These are phyloP conservation scores for Globisporangium rhizosaccharum DNA, from an alignment of 352 stramenopile genomes.

Conservation along the genomic window DNA sequence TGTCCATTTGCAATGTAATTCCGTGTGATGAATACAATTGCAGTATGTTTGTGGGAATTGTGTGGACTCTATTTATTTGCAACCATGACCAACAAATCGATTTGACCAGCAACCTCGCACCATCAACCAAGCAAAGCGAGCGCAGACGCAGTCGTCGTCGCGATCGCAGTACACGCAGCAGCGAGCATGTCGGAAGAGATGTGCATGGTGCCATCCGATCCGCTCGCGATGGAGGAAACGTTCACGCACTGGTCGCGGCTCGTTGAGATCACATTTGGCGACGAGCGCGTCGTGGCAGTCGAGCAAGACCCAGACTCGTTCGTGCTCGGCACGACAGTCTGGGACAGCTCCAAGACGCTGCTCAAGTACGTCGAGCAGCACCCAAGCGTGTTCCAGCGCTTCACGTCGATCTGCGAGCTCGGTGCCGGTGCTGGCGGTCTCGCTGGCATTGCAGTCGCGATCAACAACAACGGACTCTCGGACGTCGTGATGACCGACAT, in stretches of 20 bases:
- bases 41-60: too few species aligned
- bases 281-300: constrained; percentile 39
- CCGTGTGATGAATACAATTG: too few species aligned
- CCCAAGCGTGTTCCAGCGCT: constrained; percentile 36
- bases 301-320: constrained; percentile 80
- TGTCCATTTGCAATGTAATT: too few species aligned
- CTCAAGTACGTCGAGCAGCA: constrained; percentile 82
- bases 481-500: constrained; percentile 78
- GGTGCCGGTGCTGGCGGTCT: constrained; percentile 69
- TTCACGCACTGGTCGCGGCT: constrained; percentile 81
- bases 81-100: too few species aligned
- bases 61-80: too few species aligned
- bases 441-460: constrained; percentile 66
- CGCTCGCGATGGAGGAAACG: constrained; percentile 61
- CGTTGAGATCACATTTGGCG: constrained; percentile 50
- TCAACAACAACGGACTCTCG: constrained; percentile 47
- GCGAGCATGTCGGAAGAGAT: constrained; percentile 48
- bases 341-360: constrained; percentile 84
- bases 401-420: constrained; percentile 67
- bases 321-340: constrained; percentile 77
- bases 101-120: too few species aligned
- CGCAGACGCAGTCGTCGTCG: too few species aligned
- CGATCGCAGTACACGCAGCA: too few species aligned
- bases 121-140: too few species aligned
- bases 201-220: constrained; percentile 41